Conservation (phyloP, 108 stramenopile genomes). For the Cyclotella atomus region DNA sequence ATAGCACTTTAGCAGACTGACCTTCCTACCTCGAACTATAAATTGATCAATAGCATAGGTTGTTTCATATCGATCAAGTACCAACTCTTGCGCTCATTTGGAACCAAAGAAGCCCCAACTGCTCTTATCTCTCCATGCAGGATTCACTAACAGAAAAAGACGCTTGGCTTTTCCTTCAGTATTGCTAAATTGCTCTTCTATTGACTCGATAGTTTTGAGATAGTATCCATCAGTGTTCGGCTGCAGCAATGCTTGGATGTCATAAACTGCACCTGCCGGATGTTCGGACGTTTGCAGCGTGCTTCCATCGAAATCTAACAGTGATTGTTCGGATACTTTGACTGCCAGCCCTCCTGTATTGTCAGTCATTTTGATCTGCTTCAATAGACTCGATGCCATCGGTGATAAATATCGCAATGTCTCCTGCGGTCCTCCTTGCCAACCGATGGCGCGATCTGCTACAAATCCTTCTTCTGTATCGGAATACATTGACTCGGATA, state of each 20-base stretch:
- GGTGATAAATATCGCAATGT: constrained; percentile 39
- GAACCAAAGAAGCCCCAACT: constrained; percentile 40
- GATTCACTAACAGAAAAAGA: constrained; percentile 35
- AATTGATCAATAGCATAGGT: constrained; percentile 43
- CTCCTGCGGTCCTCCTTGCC: constrained; percentile 47
- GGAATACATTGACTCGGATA: constrained; percentile 35
- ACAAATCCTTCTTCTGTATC: constrained; percentile 37
- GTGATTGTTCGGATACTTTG: constrained; percentile 30
- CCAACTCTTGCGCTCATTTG: constrained; percentile 25
- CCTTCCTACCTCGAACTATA: constrained; percentile 23
- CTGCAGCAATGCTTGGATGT: constrained; percentile 30
- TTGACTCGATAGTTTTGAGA: constrained; percentile 14
- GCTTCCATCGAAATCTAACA: constrained; percentile 40
- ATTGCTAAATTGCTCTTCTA: constrained; percentile 43
- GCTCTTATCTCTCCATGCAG: constrained; percentile 38
- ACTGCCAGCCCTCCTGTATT: constrained; percentile 8
- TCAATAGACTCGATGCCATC: constrained; percentile 10
- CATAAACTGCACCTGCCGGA: constrained; percentile 29
- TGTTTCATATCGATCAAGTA: constrained; percentile 37
- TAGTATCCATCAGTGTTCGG: constrained; percentile 40
- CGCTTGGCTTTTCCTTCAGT: constrained; percentile 33
- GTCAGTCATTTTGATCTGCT: background rate
- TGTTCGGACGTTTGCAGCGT: constrained; percentile 25
- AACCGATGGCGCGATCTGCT: constrained; percentile 41
- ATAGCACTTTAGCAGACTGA: constrained; percentile 31